Percentiles rank a stretch among this genome's conserved stretches.
phyloP scores from a whole-genome alignment of 495 filamentous ascomycete genomes.

The Neurospora africana region DNA sequence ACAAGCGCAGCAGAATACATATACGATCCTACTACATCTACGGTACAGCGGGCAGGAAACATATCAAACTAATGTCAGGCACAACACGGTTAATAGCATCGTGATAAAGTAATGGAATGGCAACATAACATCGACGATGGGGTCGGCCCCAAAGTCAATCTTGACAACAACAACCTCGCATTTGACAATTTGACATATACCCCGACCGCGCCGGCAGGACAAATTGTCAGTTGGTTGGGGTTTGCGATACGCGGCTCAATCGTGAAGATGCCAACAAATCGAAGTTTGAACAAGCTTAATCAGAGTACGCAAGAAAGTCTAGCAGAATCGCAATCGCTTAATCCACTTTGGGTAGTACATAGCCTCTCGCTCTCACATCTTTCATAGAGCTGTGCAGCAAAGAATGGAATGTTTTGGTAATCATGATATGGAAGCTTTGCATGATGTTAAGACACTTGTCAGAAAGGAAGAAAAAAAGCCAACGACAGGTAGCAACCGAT shows the following conservation, averaged over 20 bases:
- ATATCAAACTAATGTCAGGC: neutral
- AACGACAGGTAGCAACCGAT: neutral
- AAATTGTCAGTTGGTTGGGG: neutral
- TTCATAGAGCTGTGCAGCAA: neutral
- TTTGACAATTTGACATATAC: neutral
- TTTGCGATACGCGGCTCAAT: neutral
- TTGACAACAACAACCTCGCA: neutral
- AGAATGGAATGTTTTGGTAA: neutral
- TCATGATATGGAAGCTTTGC: neutral
- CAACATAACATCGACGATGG: neutral
- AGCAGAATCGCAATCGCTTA: neutral
- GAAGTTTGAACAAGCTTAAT: neutral
- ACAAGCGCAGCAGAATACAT: neutral
- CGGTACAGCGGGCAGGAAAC: neutral
- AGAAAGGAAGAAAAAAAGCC: neutral
- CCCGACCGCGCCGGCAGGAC: neutral
- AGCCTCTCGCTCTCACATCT: neutral
- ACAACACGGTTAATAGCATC: neutral
- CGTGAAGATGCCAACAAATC: neutral
- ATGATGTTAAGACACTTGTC: neutral
- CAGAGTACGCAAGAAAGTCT: neutral
- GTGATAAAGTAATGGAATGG: neutral
- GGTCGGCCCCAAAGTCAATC: neutral
- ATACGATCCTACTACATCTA: neutral
- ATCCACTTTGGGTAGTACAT: neutral